Percentiles rank a stretch among this genome's conserved stretches.
These are phyloP conservation scores for Tubosaeta sp. DNA, from an alignment of 768 basidiomycete species.

Conservation along the genomic window DNA sequence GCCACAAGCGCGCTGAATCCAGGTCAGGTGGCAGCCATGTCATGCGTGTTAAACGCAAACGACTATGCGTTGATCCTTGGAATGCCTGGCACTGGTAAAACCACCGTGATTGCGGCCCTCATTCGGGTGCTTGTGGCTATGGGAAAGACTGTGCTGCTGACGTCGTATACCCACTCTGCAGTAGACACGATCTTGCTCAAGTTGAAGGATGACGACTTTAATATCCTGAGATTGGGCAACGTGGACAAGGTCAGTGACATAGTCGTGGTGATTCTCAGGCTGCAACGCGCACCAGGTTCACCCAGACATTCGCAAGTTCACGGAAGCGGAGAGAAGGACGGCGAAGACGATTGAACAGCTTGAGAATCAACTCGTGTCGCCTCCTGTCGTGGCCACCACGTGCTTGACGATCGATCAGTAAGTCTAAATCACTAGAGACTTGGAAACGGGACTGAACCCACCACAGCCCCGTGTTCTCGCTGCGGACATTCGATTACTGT, in stretches of 20 bases:
- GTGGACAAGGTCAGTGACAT: constrained; percentile 67
- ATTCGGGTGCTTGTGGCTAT: constrained; percentile 72
- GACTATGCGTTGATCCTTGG: constrained; percentile 94
- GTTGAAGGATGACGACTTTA: constrained; percentile 61
- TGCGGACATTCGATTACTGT: constrained; percentile 89
- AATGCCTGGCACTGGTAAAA: constrained; percentile 99
- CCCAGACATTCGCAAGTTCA: constrained; percentile 70
- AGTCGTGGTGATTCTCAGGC: not conserved
- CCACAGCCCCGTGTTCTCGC: constrained; percentile 73
- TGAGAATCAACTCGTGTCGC: constrained; percentile 77
- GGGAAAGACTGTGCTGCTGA: constrained; percentile 85
- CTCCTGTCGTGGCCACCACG: constrained; percentile 94
- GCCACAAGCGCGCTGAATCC: constrained; percentile 51
- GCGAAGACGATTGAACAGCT: constrained; percentile 76
- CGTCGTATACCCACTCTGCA: constrained; percentile 96
- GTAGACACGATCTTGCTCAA: constrained; percentile 96
- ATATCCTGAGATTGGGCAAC: constrained; percentile 84
- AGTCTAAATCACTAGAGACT: constrained; percentile 27
- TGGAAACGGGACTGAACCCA: constrained; percentile 5
- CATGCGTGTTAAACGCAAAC: constrained; percentile 67
- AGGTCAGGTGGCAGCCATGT: constrained; percentile 69
- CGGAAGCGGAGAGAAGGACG: constrained; percentile 51
- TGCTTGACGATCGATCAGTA: constrained; percentile 94
- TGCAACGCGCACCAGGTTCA: constrained; percentile 56
- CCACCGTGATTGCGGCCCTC: constrained; percentile 87